Percentiles rank a stretch among this genome's conserved stretches.
phyloP scores from a whole-genome alignment of 345 rosid genomes.

The Boechera divaricarpa region DNA sequence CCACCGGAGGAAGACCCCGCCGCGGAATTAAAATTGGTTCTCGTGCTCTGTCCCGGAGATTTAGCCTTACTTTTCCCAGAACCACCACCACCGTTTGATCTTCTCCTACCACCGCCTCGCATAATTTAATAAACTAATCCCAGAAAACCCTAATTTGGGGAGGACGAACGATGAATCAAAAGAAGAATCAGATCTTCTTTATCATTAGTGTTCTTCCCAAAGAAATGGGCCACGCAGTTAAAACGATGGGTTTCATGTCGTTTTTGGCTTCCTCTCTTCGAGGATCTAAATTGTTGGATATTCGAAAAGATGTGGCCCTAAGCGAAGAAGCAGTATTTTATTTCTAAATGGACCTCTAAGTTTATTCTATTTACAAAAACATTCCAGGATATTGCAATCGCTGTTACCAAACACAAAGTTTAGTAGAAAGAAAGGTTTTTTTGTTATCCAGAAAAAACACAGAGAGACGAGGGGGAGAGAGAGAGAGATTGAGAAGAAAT shows the following conservation, averaged over 20 bases:
- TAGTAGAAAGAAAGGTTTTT: background rate
- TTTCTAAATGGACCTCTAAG: background rate
- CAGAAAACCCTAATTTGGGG: slow-evolving; percentile 35
- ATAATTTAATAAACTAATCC: slow-evolving; percentile 39
- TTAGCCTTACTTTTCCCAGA: slow-evolving; percentile 39
- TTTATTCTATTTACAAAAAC: background rate
- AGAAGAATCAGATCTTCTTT: slow-evolving; percentile 2
- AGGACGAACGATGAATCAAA: slow-evolving; percentile 24
- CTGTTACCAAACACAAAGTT: slow-evolving; percentile 21
- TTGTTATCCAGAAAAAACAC: slow-evolving; percentile 27
- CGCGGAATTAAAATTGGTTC: slow-evolving; percentile 37
- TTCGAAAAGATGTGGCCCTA: slow-evolving; percentile 30
- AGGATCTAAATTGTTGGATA: slow-evolving; percentile 32
- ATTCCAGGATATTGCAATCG: background rate
- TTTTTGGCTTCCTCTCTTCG: slow-evolving; percentile 6
- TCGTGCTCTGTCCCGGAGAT: slow-evolving; percentile 44
- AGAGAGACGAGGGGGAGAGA: background rate
- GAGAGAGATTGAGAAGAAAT: slow-evolving; percentile 31
- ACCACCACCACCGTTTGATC: slow-evolving; percentile 46
- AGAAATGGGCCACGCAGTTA: slow-evolving; percentile 12
- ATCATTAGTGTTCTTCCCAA: background rate
- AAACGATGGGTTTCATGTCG: slow-evolving; percentile 40
- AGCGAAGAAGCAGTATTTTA: background rate
- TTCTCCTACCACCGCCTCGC: slow-evolving; percentile 65
- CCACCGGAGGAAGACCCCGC: slow-evolving; percentile 44